Base-by-base conservation (phyloP, 441 rosid species). In the Populus tomentosa region DNA sequence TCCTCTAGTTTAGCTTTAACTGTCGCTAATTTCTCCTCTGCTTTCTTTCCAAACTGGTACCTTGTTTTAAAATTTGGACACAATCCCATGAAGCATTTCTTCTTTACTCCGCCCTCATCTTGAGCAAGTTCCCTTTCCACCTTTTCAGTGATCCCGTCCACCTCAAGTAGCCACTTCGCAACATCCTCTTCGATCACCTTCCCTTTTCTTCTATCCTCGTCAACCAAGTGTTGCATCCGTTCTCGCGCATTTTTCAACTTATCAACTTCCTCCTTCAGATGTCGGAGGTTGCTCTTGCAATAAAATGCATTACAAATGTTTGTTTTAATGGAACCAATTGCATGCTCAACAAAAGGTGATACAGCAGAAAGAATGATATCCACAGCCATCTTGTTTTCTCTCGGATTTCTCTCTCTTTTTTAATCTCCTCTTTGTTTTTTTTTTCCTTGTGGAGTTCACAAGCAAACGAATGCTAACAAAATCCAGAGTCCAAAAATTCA, bases 121-220 rank as follows among this genome's bases (percentile, higher is more conserved):
- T 38, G 14, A 2, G 70, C 9, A 8, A 78, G 21, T 10, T 65
- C 69, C 5, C 30, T 7, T 4, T 26, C 68, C 16, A 59, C 79
- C 21, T 26, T 75, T 3, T 64, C 33, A 3, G 36, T 67, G 28
- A 67, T 42, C 33, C 66, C 36, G 11, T 74, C 69, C 20, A 8
- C 76, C n/a, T 18, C 63, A 7, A 6, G 21, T 68, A 81, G 21
- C 88, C 90, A 85, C 13, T 21, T 59, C 1, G 20, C 1, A 18
- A 82, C 84, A 20, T 18, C 7, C 0, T 26, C 23, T 1, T 72
- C 59, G 33, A 82, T 82, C 24, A 24, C 63, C 24, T 87, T 76
- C 0, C 77, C 82, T 0, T 71, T 79, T 10, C 28, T 72, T 16
- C 0, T 20, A 23, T 81, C 85, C 11, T 24, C 68, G 3, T 33